Evolutionary conservation across 176 grass and related monocot species (phyloP), one percentile per base, ranked within the genome.

Genomic region (Avena sativa): DNA sequence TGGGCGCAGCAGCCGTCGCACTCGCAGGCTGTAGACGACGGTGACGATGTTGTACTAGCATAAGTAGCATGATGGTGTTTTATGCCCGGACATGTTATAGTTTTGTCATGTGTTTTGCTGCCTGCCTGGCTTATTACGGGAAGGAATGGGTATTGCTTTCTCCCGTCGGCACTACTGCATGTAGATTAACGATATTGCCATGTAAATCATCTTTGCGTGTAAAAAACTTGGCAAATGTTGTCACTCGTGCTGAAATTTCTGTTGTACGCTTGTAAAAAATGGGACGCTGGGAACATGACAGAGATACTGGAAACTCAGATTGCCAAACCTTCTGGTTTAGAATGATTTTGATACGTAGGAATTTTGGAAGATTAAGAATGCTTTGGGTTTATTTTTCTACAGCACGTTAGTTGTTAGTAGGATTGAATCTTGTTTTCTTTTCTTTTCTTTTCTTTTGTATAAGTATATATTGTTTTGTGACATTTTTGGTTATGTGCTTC

Each of bases 131-230:
- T 25, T 25, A 25, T 25, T 25, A 25, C 25, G 25, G 25, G 25
- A 25, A 25, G 25, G 25, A 25, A 25, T 25, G 25, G 25, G 25
- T 25, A 25, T 25, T 25, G 25, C 64, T 16, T 63, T 79, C 71
- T 15, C 57, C 47, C 73, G 47, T 74, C 66, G 50, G 2, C 43
- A 57, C 34, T 84, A 26, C 46, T 43, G 9, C 74, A 74, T 90
- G 74, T 90, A 90, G 83, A 87, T 74, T 73, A 36, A 58, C 80
- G 66, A 64, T 79, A 80, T 87, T 87, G 36, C 65, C 61, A 14
- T 83, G 58, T 59, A 75, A 75, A 87, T 32, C 14, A 72, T 34
- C 15, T 50, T 20, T 43, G 16, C 8, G 32, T 70, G 67, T 70
- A 43, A 70, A 43, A 70, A 70, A 70, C 4, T 20, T 70, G 8